Base-by-base conservation (phyloP, 148 eudicot species). In the Vaccinium myrtillus region DNA sequence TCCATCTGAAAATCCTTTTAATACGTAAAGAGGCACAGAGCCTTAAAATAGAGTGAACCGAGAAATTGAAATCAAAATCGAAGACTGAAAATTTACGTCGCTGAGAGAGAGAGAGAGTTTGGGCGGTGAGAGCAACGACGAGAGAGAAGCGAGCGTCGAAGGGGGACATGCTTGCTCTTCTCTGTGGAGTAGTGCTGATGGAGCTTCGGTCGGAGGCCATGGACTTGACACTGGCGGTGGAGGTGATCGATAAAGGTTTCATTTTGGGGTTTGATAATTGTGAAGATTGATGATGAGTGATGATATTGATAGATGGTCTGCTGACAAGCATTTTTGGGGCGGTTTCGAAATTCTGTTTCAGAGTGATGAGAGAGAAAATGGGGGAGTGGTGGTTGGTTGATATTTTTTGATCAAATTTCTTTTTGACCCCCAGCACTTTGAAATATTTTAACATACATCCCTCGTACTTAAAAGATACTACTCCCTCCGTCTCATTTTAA, bases 101-200 rank as follows among this genome's bases (percentile, higher is more conserved):
- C 83, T 93, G 91, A 55, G 98, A 91, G 77, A 91, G 88, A 74
- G 97, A 87, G 65, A 92, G 90, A 67, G 98, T 88, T 81, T 96
- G 99, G 76, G 95, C 80, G 56, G 98, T 95, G 51, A 96, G 94
- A 78, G 99, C 97, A 46, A 92, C 58, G 81, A 96, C 89, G 79
- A 96, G 99, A 77, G 99, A 96, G 67, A 93, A 46, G 36, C 98
- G 94, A 86, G 97, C 89, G 87, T 94, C 97, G 46, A 86, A 81
- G 46, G 94, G 90, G 3, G 97, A 93, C 83, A 87, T 86, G 77
- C 39, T 86, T 73, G 13, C 43, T 49, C 87, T 77, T 61, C 77
- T 82, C 67, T 10, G 80, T 6, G 61, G 61, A 32, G 54, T 30
- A 79, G 80, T 30, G 83, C 39, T 85, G 27, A 16, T 61, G 77